Evolutionary conservation across 208 protist genomes (phyloP).

Genomic region (Trypanosoma grayi): DNA sequence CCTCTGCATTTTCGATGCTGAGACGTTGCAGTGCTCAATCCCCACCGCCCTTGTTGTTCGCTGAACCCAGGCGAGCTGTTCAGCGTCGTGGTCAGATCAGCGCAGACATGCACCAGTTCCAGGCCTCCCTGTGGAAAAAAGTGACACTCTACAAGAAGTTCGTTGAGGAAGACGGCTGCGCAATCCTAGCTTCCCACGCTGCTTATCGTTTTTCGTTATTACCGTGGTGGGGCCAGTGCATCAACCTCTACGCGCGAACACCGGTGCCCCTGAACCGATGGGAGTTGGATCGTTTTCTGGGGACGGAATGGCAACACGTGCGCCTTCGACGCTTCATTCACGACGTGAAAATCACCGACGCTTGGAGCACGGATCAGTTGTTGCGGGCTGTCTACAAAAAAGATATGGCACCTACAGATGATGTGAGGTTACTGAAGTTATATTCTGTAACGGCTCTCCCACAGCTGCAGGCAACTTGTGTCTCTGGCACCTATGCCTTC

Average conservation of each 20-base stretch:
- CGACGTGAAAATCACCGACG: constrained; percentile 11
- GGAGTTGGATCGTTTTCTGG: constrained; percentile 34
- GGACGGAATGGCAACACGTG: constrained; percentile 27
- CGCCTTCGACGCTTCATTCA: constrained; percentile 29
- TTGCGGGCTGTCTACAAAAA: constrained; percentile 9
- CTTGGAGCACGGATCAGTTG: background rate
- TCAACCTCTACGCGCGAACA: constrained; percentile 16
- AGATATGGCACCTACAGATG: constrained; percentile 12
- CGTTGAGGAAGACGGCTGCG: constrained; percentile 16
- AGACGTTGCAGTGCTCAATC: background rate
- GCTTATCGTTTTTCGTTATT: constrained; percentile 29
- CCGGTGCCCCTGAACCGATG: constrained; percentile 21
- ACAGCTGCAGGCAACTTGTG: constrained; percentile 8
- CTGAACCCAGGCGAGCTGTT: background rate
- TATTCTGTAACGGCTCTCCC: constrained; percentile 31
- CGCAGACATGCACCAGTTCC: constrained; percentile 6
- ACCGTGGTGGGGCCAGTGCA: constrained; percentile 29
- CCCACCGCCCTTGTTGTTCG: background rate
- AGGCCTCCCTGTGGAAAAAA: background rate
- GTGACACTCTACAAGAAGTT: constrained; percentile 9
- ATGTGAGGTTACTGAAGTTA: constrained; percentile 21
- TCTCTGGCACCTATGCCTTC: background rate
- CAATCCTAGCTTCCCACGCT: constrained; percentile 23
- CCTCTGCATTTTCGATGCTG: constrained; percentile 2
- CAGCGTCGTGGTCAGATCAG: background rate